Percentiles rank a stretch among this genome's conserved stretches.
Evolutionary conservation across 306 rosid species (phyloP).

Genomic region (Pyrus communis): DNA sequence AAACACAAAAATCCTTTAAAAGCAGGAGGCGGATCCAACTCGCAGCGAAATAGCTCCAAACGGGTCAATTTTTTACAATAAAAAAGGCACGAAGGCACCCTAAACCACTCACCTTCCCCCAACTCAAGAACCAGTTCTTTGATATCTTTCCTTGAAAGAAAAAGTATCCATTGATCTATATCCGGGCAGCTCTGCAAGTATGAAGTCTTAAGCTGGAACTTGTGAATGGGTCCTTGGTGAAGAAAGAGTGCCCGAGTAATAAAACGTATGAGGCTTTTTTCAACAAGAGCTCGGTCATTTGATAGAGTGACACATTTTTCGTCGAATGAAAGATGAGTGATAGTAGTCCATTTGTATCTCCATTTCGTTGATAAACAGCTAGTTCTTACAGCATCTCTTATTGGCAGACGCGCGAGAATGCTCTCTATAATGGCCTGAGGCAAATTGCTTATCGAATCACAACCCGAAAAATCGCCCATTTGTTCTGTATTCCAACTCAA

Average conservation of each 20-base stretch:
- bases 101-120: conserved; percentile 65
- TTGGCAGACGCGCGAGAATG: conserved; percentile 53
- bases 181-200: conserved; percentile 60
- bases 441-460: conserved; percentile 69
- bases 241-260: conserved; percentile 63
- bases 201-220: conserved; percentile 54
- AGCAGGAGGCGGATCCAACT: conserved; percentile 63
- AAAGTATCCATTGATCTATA: conserved; percentile 85
- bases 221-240: conserved; percentile 87
- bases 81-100: conserved; percentile 77
- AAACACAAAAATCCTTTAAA: conserved; percentile 61
- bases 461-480: conserved; percentile 48
- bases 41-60: conserved; percentile 70
- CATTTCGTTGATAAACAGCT: conserved; percentile 75
- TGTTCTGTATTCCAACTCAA: conserved; percentile 7
- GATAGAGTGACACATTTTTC: conserved; percentile 41
- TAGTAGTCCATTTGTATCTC: conserved; percentile 72
- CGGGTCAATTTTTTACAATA: conserved; percentile 50
- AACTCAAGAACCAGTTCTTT: conserved; percentile 66
- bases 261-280: conserved; percentile 43
- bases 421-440: conserved; percentile 81
- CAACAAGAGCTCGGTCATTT: conserved; percentile 26
- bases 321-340: conserved; percentile 68
- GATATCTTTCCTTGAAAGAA: conserved; percentile 69
- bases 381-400: conserved; percentile 71